These are phyloP conservation scores for Gentiana dahurica DNA, from an alignment of 257 asterid species.

Conservation along the genomic window DNA sequence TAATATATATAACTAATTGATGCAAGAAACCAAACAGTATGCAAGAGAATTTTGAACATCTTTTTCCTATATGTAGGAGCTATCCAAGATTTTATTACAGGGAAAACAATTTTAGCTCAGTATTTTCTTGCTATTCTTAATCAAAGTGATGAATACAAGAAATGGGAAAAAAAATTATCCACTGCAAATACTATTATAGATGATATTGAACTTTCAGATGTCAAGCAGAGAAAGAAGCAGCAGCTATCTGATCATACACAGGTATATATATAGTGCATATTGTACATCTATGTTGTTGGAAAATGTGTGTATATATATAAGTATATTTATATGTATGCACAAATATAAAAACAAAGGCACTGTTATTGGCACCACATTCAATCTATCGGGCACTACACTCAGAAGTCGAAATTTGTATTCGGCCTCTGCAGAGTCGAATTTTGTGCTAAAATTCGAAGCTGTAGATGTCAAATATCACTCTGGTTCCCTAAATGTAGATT, in stretches of 20 bases:
- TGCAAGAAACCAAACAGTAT: no score
- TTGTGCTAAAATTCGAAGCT: no score
- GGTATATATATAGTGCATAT: conserved; percentile 25
- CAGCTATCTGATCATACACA: conserved; percentile 77
- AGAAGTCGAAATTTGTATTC: no score
- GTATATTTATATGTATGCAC: no score
- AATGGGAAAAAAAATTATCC: conserved; percentile 47
- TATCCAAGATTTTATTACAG: conserved; percentile 39
- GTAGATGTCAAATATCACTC: no score
- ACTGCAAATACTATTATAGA: conserved; percentile 9
- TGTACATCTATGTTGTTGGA: no score
- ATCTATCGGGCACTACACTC: no score
- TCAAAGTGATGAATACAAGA: conserved; percentile 53
- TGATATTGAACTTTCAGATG: conserved; percentile 8
- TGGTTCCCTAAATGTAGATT: no score
- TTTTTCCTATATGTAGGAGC: conserved; percentile 44
- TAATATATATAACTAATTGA: not conserved
- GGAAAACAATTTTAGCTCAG: conserved; percentile 47
- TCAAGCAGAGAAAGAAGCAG: conserved; percentile 32
- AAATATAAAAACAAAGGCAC: no score
- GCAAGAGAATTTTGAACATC: not conserved
- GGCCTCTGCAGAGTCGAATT: no score
- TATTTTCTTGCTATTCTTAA: conserved; percentile 62
- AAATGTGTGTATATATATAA: no score
- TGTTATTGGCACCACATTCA: no score